phyloP scores from a whole-genome alignment of 2,329 filamentous ascomycete species.

The Fusarium nodosum region DNA sequence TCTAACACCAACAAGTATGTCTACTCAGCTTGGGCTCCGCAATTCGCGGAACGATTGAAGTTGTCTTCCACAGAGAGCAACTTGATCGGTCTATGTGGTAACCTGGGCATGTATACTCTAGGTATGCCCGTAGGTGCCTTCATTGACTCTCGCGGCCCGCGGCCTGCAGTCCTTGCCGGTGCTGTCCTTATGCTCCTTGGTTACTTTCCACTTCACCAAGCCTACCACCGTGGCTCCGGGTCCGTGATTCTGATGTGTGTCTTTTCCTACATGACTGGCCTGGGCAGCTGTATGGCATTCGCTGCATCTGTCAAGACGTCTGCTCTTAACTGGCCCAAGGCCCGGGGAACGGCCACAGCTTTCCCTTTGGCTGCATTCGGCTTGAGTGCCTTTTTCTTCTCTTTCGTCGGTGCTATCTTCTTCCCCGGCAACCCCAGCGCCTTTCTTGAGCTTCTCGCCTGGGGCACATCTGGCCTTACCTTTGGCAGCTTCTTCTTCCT shows the following conservation, averaged over 20 bases:
- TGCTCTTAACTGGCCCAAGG: constrained; percentile 90
- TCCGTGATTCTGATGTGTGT: constrained; percentile 78
- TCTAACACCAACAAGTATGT: constrained; percentile 77
- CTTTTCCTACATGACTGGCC: constrained; percentile 86
- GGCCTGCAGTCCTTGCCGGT: constrained; percentile 82
- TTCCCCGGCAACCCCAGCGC: constrained; percentile 87
- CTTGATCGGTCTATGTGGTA: constrained; percentile 86
- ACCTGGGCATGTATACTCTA: constrained; percentile 92
- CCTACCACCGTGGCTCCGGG: constrained; percentile 77
- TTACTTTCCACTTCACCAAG: constrained; percentile 87
- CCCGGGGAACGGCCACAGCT: constrained; percentile 92
- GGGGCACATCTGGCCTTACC: constrained; percentile 82
- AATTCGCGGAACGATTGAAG: constrained; percentile 88
- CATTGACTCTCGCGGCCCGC: constrained; percentile 84
- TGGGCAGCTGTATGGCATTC: constrained; percentile 94
- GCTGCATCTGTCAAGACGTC: constrained; percentile 86
- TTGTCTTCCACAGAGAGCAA: constrained; percentile 95
- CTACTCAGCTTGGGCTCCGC: constrained; percentile 97
- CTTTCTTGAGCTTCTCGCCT: constrained; percentile 83
- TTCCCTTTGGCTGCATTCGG: constrained; percentile 95
- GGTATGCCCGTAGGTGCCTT: constrained; percentile 92
- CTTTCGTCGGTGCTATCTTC: constrained; percentile 78
- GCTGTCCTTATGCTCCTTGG: constrained; percentile 79
- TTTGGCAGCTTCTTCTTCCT: constrained; percentile 88
- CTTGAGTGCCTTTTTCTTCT: constrained; percentile 96